Evolutionary conservation across 495 filamentous ascomycete species (phyloP).

Genomic region (Platismatia glauca): DNA sequence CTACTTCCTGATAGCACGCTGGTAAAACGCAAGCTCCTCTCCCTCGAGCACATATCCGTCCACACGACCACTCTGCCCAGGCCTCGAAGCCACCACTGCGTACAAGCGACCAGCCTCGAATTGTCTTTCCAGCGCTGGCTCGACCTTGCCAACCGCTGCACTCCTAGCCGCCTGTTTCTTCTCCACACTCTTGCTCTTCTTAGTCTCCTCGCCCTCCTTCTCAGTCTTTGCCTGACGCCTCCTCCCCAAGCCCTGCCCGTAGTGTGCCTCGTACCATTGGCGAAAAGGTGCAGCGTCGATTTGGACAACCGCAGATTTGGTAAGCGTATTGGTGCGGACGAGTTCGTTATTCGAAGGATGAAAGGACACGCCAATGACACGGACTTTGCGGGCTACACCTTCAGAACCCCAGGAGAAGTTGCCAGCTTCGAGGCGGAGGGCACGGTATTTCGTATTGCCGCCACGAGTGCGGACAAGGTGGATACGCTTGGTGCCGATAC

Average conservation of each 20-base stretch:
- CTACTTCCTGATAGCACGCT: slow-evolving; percentile 96
- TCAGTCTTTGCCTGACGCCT: slow-evolving; percentile 74
- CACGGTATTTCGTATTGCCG: slow-evolving; percentile 99
- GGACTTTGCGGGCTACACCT: slow-evolving; percentile 93
- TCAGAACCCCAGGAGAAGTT: slow-evolving; percentile 99
- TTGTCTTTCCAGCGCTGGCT: slow-evolving; percentile 84
- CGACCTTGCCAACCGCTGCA: slow-evolving; percentile 79
- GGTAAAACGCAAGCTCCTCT: slow-evolving; percentile 99
- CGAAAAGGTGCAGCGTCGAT: slow-evolving; percentile 97
- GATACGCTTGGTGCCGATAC: slow-evolving; percentile 97
- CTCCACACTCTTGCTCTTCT: slow-evolving; percentile 88
- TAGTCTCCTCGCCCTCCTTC: slow-evolving; percentile 54
- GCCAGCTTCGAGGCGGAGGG: slow-evolving; percentile 94
- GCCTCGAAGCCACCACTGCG: slow-evolving; percentile 82
- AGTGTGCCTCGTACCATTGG: slow-evolving; percentile 99
- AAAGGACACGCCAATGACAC: slow-evolving; percentile 94
- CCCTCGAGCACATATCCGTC: slow-evolving; percentile 99
- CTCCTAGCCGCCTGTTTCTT: slow-evolving; percentile 89
- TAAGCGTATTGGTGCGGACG: slow-evolving; percentile 99
- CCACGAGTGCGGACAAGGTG: slow-evolving; percentile 97
- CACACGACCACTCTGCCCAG: slow-evolving; percentile 89
- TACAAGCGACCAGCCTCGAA: slow-evolving; percentile 97
- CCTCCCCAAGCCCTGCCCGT: slow-evolving; percentile 79
- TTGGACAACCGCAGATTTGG: slow-evolving; percentile 96
- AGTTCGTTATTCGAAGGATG: slow-evolving; percentile 99